Percentiles rank a stretch among this genome's conserved stretches.
These are phyloP conservation scores for Phytophthora agathidicida DNA, from an alignment of 352 stramenopile genomes.

Conservation along the genomic window DNA sequence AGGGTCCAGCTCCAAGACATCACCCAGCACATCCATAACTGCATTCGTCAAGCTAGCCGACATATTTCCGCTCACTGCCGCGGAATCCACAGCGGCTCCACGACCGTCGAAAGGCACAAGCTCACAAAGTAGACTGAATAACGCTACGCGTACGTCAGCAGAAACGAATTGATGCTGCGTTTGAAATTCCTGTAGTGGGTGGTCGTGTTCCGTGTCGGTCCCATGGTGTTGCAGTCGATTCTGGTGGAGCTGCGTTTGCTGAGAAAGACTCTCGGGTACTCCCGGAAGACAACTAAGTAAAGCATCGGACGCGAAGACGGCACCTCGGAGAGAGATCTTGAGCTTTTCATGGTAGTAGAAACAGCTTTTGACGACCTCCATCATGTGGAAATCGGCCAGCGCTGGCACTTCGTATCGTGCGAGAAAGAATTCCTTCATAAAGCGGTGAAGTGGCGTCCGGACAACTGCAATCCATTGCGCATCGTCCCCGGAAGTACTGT, in stretches of 20 bases:
- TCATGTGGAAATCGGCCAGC: constrained; percentile 72
- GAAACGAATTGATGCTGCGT: constrained; percentile 26
- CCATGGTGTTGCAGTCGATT: not conserved
- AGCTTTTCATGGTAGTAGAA: constrained; percentile 61
- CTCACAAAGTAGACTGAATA: constrained; percentile 67
- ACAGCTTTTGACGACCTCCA: constrained; percentile 71
- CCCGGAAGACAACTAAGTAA: constrained; percentile 16
- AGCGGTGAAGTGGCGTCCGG: constrained; percentile 42
- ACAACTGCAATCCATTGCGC: constrained; percentile 4
- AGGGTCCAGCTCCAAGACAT: constrained; percentile 66
- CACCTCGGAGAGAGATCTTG: constrained; percentile 15
- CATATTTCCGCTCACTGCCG: constrained; percentile 40
- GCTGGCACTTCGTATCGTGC: constrained; percentile 55
- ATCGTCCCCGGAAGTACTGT: not conserved
- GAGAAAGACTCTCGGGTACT: constrained; percentile 22
- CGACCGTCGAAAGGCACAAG: constrained; percentile 51
- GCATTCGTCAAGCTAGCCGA: constrained; percentile 47
- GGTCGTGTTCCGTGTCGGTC: not conserved
- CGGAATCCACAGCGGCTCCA: not conserved
- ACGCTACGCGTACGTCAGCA: constrained; percentile 50
- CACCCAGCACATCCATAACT: constrained; percentile 63
- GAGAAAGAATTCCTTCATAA: constrained; percentile 69
- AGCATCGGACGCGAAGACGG: constrained; percentile 14
- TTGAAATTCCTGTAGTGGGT: constrained; percentile 11
- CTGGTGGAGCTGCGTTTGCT: constrained; percentile 19